Base-by-base conservation (phyloP, 1,284 basidiomycete genomes). In the Schizopora paradoxa region DNA sequence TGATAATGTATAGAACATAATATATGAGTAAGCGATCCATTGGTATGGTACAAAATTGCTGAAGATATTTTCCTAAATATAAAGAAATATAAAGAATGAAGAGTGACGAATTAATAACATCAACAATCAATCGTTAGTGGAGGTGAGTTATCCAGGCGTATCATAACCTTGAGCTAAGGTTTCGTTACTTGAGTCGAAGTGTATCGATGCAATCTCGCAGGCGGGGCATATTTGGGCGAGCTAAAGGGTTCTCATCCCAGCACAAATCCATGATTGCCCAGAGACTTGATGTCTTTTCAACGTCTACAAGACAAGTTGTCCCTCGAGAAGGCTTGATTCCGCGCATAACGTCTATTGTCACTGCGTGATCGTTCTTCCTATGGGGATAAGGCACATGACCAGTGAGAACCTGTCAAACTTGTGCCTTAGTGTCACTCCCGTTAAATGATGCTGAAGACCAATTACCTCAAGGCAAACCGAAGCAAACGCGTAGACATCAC, bases 401-500 rank as follows among this genome's bases (percentile, higher is more conserved):
- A 2, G 74, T 76, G 1, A 70, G 66, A 32, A 77, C 61, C 76
- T 77, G 35, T 10, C 18, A n/a, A n/a, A n/a, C n/a, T n/a, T n/a
- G n/a, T n/a, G n/a, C n/a, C n/a, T n/a, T n/a, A n/a, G n/a, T n/a
- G n/a, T n/a, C n/a, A n/a, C n/a, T n/a, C n/a, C n/a, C n/a, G n/a
- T n/a, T n/a, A n/a, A n/a, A n/a, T n/a, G n/a, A 14, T 6, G 14
- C 14, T 19, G 18, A 19, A 22, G 6, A 13, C 25, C 26, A 48
- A 60, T 40, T 39, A 76, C 77, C 68, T 79, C 77, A 27, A 79
- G 61, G 57, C 77, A 78, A 34, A 79, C 70, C 14, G 69, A 73
- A 1, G 65, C 74, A 57, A 77, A 79, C 1, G 77, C 72, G 47
- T 75, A 79, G 16, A 79, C 74, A 51, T 79, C 77, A 40, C 71